Base-by-base conservation (phyloP, 2,329 filamentous ascomycete genomes). In the Bipolaris zeicola region DNA sequence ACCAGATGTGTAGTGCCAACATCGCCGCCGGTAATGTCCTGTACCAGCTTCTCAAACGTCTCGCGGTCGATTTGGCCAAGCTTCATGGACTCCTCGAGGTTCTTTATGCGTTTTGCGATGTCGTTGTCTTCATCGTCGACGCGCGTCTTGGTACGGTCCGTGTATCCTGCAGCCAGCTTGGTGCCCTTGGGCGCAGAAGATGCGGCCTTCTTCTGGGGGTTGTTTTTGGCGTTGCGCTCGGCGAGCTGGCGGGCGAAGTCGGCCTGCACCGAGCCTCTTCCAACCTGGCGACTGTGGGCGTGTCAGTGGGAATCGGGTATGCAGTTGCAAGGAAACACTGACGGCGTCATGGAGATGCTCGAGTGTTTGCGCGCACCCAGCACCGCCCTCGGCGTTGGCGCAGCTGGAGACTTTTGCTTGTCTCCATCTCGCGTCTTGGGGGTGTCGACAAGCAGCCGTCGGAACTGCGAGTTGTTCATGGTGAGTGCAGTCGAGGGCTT, bases 391-490 rank as follows among this genome's bases (percentile, higher is more conserved):
- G 68, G 66, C 37, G 65, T 76, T 57, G 60, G 69, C 45, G 70
- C 58, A 18, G 64, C 71, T 0, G 71, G 56, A 2, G 73, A 60
- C 8, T 62, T 65, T 43, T 45, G 42, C 55, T 58, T 67, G 33
- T 55, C 58, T 61, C 71, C 76, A 61, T 67, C 64, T 57, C 79
- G 63, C 37, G 62, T 64, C 6, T 77, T 72, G 2, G 82, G 76
- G 3, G 79, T 83, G 63, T 85, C 78, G 76, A 65, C 60, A 6
- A 87, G 77, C 6, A 98, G 84, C 62, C 89, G 89, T 52, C 95
- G 89, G 71, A 99, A 99, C 69, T 97, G 91, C 41, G 92, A 87
- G 82, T 98, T 98, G 76, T 98, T 96, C 95, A 99, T 98, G 55
- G 52, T 61, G 56, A 22, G 43, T 45, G 31, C 28, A 34, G 47